A percentile compares a stretch with the other conserved stretches of the same genome.
phyloP scores from a whole-genome alignment of 73 alveolate genomes.

The Effrenium voratum region DNA sequence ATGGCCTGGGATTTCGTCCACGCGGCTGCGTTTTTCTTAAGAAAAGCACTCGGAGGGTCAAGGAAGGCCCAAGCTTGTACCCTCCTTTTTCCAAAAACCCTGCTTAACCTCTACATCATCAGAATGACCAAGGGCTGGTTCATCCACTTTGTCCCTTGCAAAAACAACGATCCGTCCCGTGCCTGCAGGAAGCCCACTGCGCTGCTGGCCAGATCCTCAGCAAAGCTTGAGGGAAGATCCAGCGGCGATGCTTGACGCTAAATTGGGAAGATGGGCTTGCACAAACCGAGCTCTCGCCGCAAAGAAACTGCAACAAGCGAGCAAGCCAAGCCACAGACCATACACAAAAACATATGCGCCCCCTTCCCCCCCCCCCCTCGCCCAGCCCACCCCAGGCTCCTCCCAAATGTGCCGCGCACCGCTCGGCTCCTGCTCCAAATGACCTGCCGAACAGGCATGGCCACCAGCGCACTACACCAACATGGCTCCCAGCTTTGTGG shows the following conservation, averaged over 20 bases:
- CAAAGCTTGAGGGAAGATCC: not conserved
- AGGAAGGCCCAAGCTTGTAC: not conserved
- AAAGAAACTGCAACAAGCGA: not conserved
- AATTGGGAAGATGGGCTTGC: not conserved
- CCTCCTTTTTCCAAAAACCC: too few species aligned
- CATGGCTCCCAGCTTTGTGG: too few species aligned
- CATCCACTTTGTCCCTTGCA: too few species aligned
- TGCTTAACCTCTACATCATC: too few species aligned
- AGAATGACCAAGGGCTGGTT: too few species aligned
- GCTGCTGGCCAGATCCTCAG: conserved; percentile 67
- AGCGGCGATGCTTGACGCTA: not conserved
- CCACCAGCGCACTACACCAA: too few species aligned
- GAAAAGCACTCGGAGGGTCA: not conserved
- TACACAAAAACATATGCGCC: too few species aligned
- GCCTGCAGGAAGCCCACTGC: conserved; percentile 79
- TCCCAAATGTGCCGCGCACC: conserved; percentile 89
- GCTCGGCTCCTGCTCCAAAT: conserved; percentile 80
- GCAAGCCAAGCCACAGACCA: too few species aligned
- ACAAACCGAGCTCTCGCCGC: not conserved
- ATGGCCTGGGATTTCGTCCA: conserved; percentile 7
- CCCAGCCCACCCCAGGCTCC: not conserved
- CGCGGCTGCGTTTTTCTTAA: too few species aligned
- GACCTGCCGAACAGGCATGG: not conserved
- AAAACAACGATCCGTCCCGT: too few species aligned
- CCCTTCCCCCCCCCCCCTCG: too few species aligned